Percentiles rank a stretch among this genome's conserved stretches.
Evolutionary conservation across 345 rosid species (phyloP).

Genomic region (Viola odorata): DNA sequence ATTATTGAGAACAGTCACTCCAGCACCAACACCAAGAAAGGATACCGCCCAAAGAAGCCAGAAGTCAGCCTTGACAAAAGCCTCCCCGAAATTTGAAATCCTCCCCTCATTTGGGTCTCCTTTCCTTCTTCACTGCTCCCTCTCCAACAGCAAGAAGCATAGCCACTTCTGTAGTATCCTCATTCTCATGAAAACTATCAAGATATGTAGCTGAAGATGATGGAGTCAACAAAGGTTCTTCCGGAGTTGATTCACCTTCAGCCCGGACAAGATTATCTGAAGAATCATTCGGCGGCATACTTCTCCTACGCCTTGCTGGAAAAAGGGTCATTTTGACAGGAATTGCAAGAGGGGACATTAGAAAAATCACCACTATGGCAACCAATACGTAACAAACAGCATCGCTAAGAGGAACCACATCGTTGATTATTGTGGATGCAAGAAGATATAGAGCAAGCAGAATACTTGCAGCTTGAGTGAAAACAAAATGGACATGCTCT

Average conservation of each 20-base stretch:
- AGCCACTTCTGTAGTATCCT: conserved; percentile 46
- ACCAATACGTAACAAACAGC: conserved; percentile 45
- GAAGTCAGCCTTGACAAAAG: conserved; percentile 81
- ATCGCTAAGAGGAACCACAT: conserved; percentile 33
- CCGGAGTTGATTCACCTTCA: conserved; percentile 33
- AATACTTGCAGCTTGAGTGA: conserved; percentile 60
- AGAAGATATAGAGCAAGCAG: conserved; percentile 67
- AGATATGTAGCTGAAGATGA: conserved; percentile 66
- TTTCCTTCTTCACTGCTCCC: conserved; percentile 76
- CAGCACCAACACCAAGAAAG: conserved; percentile 90
- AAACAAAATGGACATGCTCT: conserved; percentile 63
- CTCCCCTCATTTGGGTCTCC: conserved; percentile 77
- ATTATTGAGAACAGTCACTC: conserved; percentile 82
- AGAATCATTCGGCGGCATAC: conserved; percentile 40
- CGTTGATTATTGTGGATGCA: conserved; percentile 42
- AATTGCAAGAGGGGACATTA: conserved; percentile 76
- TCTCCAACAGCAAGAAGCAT: conserved; percentile 67
- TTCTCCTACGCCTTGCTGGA: conserved; percentile 42
- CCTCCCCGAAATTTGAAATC: conserved; percentile 76
- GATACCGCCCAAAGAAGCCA: conserved; percentile 93
- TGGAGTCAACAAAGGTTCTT: conserved; percentile 55
- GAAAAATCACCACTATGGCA: conserved; percentile 49
- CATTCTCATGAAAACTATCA: conserved; percentile 53
- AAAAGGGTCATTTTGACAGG: conserved; percentile 93
- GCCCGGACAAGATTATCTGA: conserved; percentile 45